Evolutionary conservation across 495 filamentous ascomycete species (phyloP), one percentile per base, ranked within the genome.

Genomic region (Penicillium malachiteum): DNA sequence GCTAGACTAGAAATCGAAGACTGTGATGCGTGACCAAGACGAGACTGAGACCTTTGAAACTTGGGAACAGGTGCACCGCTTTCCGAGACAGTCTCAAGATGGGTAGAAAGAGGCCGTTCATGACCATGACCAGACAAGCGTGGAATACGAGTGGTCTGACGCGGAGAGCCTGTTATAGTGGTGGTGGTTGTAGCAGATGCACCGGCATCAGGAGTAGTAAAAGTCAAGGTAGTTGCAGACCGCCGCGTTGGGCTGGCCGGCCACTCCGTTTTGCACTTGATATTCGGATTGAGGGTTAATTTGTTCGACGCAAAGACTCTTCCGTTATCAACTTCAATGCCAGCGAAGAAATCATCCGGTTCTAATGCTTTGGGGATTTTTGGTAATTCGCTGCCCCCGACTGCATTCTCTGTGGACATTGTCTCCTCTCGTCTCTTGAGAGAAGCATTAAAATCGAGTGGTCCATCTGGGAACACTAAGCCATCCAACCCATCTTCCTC

Each of bases 1-100:
- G 84, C 79, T 42, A 90, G 78, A 56, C 82, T 87, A 42, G 80
- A 84, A 31, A 84, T 64, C 58, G 87, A 88, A 49, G 86, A 84
- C 53, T 90, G 82, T 32, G 84, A 73, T 30, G 83, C 78, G 70
- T 90, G 83, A n/a, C 79, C 82, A 30, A 88, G 71, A 50, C 85
- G 82, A 6, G 87, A 89, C 51, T 83, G 80, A 32, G 87, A 80
- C 56, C 85, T 78, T 32, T 83, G 69, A 48, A 78, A 80, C 49
- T 71, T 76, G 40, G 76, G 76, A 55, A 88, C 79, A 31, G 88
- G 84, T 26, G 85, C 91, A 52, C 92, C 93, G 52, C 86, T 89
- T 71, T 97, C 95, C 38, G 90, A 96, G 2, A 97, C 92, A 32
- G 93, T 92, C 58, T 96, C 94, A 9, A 98, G 79, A 34, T 75